A percentile compares a stretch with the other conserved stretches of the same genome.
Evolutionary conservation across 345 rosid genomes (phyloP).

Genomic region (Arabis alpina): DNA sequence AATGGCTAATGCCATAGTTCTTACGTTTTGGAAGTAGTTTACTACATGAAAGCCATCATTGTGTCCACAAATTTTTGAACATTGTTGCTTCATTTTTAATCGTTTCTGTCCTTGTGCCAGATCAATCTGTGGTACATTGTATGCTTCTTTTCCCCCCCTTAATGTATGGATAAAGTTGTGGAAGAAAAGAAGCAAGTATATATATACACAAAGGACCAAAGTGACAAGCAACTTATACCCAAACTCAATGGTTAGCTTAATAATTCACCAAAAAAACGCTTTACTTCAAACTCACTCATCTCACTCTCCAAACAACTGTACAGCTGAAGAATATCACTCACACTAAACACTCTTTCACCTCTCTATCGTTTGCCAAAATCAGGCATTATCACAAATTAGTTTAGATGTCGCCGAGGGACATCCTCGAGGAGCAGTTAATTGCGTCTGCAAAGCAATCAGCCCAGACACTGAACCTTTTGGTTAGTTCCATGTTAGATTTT

Average conservation of each 20-base stretch:
- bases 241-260: conserved; percentile 20
- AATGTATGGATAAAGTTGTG: no score
- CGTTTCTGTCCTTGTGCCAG: not conserved
- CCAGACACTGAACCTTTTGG: conserved; percentile 9
- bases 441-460: conserved; percentile 24
- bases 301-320: conserved; percentile 36
- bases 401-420: conserved; percentile 9
- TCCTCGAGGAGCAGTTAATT: conserved; percentile 15
- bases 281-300: conserved; percentile 39
- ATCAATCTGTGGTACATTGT: not conserved
- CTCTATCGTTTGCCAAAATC: conserved; percentile 25
- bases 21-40: no score
- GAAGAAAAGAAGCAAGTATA: not conserved
- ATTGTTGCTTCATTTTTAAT: not conserved
- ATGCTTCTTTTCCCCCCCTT: no score
- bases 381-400: conserved; percentile 23
- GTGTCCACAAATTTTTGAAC: not conserved
- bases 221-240: conserved; percentile 9
- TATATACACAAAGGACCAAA: conserved; percentile 26
- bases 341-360: conserved; percentile 30
- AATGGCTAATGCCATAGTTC: no score
- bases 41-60: not conserved
- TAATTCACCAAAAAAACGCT: conserved; percentile 19
- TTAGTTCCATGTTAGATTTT: conserved; percentile 19
- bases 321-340: conserved; percentile 38